Conservation (phyloP, 2,329 filamentous ascomycete genomes). For the Neopestalotiopsis sp. region DNA sequence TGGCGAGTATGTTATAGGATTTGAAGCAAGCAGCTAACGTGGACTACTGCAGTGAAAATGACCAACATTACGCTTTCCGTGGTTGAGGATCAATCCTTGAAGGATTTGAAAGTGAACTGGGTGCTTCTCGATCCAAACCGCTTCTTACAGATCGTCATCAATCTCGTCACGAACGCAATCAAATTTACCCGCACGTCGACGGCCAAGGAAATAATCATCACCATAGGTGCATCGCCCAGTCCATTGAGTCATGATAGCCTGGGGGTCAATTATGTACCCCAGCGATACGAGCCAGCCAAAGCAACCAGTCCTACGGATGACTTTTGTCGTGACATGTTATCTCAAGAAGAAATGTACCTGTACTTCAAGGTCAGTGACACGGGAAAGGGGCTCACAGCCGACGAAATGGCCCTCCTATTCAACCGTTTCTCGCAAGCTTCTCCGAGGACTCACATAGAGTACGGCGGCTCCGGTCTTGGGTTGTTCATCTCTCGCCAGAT, state of each 20-base stretch:
- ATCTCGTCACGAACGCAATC: conserved; percentile 79
- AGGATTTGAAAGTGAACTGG: conserved; percentile 63
- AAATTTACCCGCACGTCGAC: conserved; percentile 76
- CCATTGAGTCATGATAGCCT: conserved; percentile 45
- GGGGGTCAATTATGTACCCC: conserved; percentile 66
- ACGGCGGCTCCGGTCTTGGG: conserved; percentile 79
- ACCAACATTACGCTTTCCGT: conserved; percentile 72
- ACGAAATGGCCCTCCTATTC: conserved; percentile 77
- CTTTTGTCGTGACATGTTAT: neutral
- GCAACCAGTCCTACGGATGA: conserved; percentile 17
- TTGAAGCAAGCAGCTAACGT: neutral
- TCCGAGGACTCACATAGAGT: conserved; percentile 76
- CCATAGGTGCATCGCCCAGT: conserved; percentile 48
- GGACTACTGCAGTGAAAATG: conserved; percentile 53
- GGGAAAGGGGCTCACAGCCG: conserved; percentile 72
- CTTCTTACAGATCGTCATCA: conserved; percentile 80
- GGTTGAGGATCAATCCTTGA: conserved; percentile 66
- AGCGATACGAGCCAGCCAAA: conserved; percentile 46
- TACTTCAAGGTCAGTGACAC: conserved; percentile 79
- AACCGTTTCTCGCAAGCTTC: conserved; percentile 81
- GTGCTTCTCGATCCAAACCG: conserved; percentile 74
- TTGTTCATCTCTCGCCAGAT: conserved; percentile 80
- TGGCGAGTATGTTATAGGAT: neutral
- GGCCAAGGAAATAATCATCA: conserved; percentile 58
- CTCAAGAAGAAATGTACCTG: conserved; percentile 56